These are phyloP conservation scores for Camillea tinctor DNA, from an alignment of 2,329 filamentous ascomycete genomes.

Conservation along the genomic window DNA sequence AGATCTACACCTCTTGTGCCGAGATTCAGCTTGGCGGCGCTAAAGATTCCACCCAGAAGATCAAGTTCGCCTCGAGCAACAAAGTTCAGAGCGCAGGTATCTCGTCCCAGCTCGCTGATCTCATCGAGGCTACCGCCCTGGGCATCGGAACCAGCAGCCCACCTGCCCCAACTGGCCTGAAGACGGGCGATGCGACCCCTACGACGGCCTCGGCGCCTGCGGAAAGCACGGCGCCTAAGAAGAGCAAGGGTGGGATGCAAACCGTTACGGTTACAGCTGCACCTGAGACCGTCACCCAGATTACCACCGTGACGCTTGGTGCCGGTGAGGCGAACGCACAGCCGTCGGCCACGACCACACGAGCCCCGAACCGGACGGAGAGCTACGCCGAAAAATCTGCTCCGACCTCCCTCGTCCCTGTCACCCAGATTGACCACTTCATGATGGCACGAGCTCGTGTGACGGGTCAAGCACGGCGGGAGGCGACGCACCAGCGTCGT, in stretches of 20 bases:
- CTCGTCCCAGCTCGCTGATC: slow-evolving; percentile 45
- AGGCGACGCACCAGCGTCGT: neutral
- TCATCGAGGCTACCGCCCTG: slow-evolving; percentile 37
- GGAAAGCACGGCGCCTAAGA: slow-evolving; percentile 12
- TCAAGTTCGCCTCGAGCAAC: slow-evolving; percentile 36
- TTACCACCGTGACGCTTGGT: slow-evolving; percentile 37
- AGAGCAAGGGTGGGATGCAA: slow-evolving; percentile 33
- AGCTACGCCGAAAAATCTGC: slow-evolving; percentile 1
- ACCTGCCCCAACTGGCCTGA: slow-evolving; percentile 24
- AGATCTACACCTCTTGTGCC: slow-evolving; percentile 58
- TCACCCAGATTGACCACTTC: slow-evolving; percentile 27
- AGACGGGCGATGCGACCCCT: slow-evolving; percentile 12
- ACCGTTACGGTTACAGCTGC: slow-evolving; percentile 43
- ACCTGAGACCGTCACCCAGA: slow-evolving; percentile 39
- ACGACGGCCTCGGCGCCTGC: slow-evolving; percentile 16
- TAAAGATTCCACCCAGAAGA: slow-evolving; percentile 36
- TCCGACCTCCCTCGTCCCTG: slow-evolving; percentile 20
- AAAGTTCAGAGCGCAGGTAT: slow-evolving; percentile 33
- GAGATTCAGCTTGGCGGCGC: slow-evolving; percentile 33
- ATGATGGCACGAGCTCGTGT: slow-evolving; percentile 24
- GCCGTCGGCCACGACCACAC: neutral
- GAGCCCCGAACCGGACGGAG: slow-evolving; percentile 4
- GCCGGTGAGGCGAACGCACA: slow-evolving; percentile 8
- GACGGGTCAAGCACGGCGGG: slow-evolving; percentile 27
- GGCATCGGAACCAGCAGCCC: slow-evolving; percentile 25